Conservation (phyloP, 305 asterid genomes). For the Rubia occidens region DNA sequence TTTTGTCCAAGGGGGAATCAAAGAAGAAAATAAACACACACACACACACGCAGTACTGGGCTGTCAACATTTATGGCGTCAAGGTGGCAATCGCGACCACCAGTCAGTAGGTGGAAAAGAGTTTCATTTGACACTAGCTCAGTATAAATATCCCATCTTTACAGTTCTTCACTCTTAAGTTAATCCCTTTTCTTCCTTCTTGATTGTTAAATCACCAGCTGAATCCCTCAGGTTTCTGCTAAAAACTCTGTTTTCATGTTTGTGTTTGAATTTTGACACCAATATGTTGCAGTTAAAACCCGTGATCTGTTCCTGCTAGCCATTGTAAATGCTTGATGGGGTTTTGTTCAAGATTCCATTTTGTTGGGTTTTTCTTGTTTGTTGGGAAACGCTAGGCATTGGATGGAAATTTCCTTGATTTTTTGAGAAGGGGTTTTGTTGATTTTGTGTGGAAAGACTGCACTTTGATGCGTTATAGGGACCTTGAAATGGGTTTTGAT, state of each 20-base stretch:
- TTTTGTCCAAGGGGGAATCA: too few relatives aligned
- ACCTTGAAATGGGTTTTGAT: not conserved
- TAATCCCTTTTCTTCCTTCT: too few relatives aligned
- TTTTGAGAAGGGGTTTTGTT: not conserved
- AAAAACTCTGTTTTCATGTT: not conserved
- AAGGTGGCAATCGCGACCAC: too few relatives aligned
- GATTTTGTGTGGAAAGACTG: not conserved
- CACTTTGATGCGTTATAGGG: not conserved
- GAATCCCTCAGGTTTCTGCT: not conserved
- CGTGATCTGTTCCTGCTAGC: not conserved
- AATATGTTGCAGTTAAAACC: not conserved
- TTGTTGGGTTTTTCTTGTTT: not conserved
- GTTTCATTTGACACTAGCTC: too few relatives aligned
- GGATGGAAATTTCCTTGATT: not conserved
- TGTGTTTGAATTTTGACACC: not conserved
- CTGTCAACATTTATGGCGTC: too few relatives aligned
- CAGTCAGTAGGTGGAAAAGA: too few relatives aligned
- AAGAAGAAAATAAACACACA: too few relatives aligned
- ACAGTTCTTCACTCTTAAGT: too few relatives aligned
- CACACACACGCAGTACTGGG: too few relatives aligned
- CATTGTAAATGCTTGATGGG: not conserved
- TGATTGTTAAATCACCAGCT: too few relatives aligned
- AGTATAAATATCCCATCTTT: too few relatives aligned
- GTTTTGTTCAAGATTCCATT: not conserved
- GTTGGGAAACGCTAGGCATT: not conserved